Evolutionary conservation across 257 asterid genomes (phyloP), one percentile per base, ranked within the genome.

Genomic region (Penstemon davidsonii): DNA sequence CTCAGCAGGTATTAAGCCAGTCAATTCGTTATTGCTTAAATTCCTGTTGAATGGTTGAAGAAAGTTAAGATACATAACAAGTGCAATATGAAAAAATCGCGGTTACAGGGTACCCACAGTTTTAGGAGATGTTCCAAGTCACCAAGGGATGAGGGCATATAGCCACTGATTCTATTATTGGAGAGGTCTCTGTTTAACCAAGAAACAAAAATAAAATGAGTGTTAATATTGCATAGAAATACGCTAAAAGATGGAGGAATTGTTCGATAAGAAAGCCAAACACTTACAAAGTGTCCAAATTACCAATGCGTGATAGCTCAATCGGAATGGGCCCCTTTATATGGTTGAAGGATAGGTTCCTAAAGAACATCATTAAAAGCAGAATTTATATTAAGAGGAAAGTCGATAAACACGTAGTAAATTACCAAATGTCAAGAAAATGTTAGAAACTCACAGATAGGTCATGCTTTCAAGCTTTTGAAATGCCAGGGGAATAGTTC

Each of bases 71-170:
- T 10, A 37, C 3, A 6, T 33, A 11, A 42, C 19, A 60, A 33
- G 18, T 42, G 18, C 1, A 41, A 8, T 5, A 25, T 9, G n/a
- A 10, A 13, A 7, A 41, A 65, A 55, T 4, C 12, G 33, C 3
- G 44, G 45, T 36, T 13, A 15, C 39, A 38, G 19, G n/a, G 5
- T 52, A 79, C 96, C 81, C 70, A 91, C 99, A 94, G 82, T 74
- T 91, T 94, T 61, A 94, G 77, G 73, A 94, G 99, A 81, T 94
- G 99, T 80, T 94, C 98, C 88, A 91, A 79, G 78, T 94, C 99
- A 59, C 99, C 98, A 0, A 94, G 87, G 47, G 97, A 80, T 7
- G 96, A 77, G 46, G 99, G 96, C 79, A 91, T 84, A 3, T 78
- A 75, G 43, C 98, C 98, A 6, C 75, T 81, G 73, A 94, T 83